phyloP scores from a whole-genome alignment of 305 asterid genomes.

The Ajuga reptans region DNA sequence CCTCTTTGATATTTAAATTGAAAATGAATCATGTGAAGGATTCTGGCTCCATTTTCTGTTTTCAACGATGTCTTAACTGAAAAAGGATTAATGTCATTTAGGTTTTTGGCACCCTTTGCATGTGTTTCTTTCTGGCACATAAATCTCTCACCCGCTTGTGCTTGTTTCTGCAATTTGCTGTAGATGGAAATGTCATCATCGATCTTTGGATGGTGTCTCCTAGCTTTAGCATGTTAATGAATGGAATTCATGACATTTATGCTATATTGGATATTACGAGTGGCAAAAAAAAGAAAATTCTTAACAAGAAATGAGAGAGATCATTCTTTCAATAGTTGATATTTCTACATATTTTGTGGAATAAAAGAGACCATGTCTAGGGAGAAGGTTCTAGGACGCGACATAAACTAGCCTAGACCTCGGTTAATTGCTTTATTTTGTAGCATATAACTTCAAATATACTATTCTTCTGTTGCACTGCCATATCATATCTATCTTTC shows the following conservation, averaged over 20 bases:
- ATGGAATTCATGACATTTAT: background rate
- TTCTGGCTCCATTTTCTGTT: background rate
- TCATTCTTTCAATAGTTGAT: no score
- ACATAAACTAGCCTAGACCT: background rate
- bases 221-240: background rate
- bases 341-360: background rate
- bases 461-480: constrained; percentile 2
- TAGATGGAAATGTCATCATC: background rate
- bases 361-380: background rate
- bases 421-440: background rate
- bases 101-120: constrained; percentile 9
- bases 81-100: background rate
- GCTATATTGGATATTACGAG: no score
- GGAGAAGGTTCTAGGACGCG: background rate
- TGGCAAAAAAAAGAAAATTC: no score
- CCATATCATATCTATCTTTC: background rate
- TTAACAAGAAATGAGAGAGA: no score
- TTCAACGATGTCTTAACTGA: background rate
- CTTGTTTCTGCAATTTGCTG: background rate
- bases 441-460: background rate
- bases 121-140: constrained; percentile 6
- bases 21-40: background rate
- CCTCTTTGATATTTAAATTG: constrained; percentile 3
- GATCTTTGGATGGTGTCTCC: constrained; percentile 8
- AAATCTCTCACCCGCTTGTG: background rate